Conservation (phyloP, 139 green algal genomes). For the Tetraselmis striata region DNA sequence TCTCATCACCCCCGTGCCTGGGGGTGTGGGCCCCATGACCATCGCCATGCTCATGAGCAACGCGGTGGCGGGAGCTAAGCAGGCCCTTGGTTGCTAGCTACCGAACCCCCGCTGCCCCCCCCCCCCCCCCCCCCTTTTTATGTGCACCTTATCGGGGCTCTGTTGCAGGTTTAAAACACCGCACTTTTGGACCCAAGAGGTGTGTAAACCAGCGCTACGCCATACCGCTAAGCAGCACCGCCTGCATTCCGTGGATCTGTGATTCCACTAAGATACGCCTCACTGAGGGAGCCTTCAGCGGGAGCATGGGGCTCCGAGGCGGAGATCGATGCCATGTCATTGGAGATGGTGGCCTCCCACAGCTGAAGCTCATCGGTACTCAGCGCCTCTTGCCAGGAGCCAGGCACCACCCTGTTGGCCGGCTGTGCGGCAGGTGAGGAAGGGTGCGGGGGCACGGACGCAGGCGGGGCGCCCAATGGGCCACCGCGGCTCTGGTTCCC, state of each 20-base stretch:
- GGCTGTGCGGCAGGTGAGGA: too few species aligned
- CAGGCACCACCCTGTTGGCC: too few species aligned
- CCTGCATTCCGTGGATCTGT: background rate
- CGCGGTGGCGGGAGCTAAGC: background rate
- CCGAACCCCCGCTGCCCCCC: too few species aligned
- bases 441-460: too few species aligned
- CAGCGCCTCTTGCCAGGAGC: background rate
- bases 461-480: too few species aligned
- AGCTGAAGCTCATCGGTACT: background rate
- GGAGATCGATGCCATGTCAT: background rate
- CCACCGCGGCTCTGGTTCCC: too few species aligned
- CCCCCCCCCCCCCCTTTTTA: too few species aligned
- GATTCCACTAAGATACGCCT: background rate
- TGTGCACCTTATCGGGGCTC: too few species aligned
- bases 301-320: background rate
- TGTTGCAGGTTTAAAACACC: too few species aligned
- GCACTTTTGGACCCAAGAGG: too few species aligned
- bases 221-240: background rate
- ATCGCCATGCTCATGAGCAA: conserved; percentile 93
- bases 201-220: background rate
- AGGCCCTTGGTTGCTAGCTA: background rate
- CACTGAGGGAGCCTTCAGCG: background rate
- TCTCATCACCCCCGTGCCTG: conserved; percentile 89
- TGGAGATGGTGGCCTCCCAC: background rate
- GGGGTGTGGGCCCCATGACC: conserved; percentile 96